phyloP scores from a whole-genome alignment of 1,139 yeast species.

The Hansenula lynferdii region DNA sequence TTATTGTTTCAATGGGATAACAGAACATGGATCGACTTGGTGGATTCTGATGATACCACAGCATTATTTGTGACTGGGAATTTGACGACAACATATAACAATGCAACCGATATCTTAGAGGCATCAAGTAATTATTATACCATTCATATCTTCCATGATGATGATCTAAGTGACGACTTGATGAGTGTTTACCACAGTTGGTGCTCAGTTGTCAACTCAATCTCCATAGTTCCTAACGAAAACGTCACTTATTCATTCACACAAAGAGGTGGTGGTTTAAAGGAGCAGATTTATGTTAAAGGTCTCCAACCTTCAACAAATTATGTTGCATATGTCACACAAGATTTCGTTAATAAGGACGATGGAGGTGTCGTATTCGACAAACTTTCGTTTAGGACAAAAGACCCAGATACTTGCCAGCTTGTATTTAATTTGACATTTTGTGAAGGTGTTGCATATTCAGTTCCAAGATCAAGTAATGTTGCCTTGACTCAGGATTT shows the following conservation, averaged over 20 bases:
- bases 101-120: slow-evolving; percentile 25
- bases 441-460: slow-evolving; percentile 78
- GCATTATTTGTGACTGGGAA: slow-evolving; percentile 69
- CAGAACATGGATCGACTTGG: slow-evolving; percentile 50
- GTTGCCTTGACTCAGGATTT: slow-evolving; percentile 5
- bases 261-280: slow-evolving; percentile 41
- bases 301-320: slow-evolving; percentile 58
- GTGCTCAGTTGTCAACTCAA: slow-evolving; percentile 59
- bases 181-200: slow-evolving; percentile 36
- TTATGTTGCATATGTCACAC: slow-evolving; percentile 63
- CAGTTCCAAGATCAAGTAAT: slow-evolving; percentile 63
- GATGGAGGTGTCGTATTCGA: slow-evolving; percentile 67
- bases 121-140: slow-evolving; percentile 29
- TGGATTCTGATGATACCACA: slow-evolving; percentile 71
- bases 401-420: slow-evolving; percentile 56
- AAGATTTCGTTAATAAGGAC: slow-evolving; percentile 35
- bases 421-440: slow-evolving; percentile 70
- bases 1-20: slow-evolving; percentile 70
- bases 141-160: slow-evolving; percentile 41
- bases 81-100: slow-evolving; percentile 30
- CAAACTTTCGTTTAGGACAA: slow-evolving; percentile 58
- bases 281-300: slow-evolving; percentile 56
- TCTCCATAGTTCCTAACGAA: slow-evolving; percentile 30
- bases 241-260: slow-evolving; percentile 18
- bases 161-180: slow-evolving; percentile 35